A percentile compares a stretch with the other conserved stretches of the same genome.
Conservation (phyloP, 495 filamentous ascomycete species). For the Ascodesmis nigricans region DNA sequence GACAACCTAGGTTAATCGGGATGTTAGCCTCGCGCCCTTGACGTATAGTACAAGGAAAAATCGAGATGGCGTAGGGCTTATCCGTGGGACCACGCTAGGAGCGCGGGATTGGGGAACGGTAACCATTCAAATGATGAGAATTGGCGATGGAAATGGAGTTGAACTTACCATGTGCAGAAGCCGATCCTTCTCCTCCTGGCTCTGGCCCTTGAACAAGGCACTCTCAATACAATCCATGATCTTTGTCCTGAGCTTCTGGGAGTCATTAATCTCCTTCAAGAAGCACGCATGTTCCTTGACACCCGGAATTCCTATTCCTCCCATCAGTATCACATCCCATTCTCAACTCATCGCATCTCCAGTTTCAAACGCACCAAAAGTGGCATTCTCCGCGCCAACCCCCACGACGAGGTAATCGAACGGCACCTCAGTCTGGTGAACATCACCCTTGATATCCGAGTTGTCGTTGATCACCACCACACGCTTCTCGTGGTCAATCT, state of each 20-base stretch:
- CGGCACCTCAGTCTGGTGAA: conserved; percentile 63
- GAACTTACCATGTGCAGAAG: conserved; percentile 68
- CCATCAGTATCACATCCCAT: conserved; percentile 4
- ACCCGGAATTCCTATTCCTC: conserved; percentile 50
- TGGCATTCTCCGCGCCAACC: conserved; percentile 95
- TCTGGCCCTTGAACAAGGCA: conserved; percentile 93
- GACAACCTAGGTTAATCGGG: conserved; percentile 32
- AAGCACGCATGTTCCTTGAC: conserved; percentile 92
- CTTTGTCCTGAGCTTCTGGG: conserved; percentile 83
- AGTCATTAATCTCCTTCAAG: conserved; percentile 91
- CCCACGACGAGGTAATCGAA: conserved; percentile 97
- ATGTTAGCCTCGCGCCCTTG: conserved; percentile 1
- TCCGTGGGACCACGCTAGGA: neutral
- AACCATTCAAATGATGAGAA: neutral
- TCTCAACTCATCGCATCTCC: too few species aligned
- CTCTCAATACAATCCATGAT: conserved; percentile 99
- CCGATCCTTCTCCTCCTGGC: conserved; percentile 70
- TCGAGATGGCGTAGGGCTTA: neutral
- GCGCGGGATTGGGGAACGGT: neutral
- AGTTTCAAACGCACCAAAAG: conserved; percentile 57
- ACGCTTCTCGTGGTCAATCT: conserved; percentile 84
- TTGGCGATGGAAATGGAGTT: neutral
- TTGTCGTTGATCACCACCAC: conserved; percentile 73
- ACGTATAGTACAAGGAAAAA: too few species aligned
- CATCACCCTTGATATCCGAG: conserved; percentile 76